These are phyloP conservation scores for Saccharomyces jurei DNA, from an alignment of 805 yeast genomes.

Conservation along the genomic window DNA sequence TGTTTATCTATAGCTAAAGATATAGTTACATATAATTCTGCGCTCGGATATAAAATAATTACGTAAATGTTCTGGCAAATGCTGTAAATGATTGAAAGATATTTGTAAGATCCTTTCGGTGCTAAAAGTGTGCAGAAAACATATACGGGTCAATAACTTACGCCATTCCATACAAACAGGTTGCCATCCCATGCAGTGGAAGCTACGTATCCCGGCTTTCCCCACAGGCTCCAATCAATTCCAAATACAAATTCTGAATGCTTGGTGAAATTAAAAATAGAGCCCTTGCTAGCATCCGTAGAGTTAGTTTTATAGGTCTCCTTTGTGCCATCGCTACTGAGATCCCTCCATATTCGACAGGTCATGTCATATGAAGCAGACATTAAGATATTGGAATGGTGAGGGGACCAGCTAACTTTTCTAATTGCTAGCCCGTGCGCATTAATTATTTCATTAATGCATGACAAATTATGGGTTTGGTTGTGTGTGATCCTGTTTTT, in stretches of 20 bases:
- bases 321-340: constrained; percentile 49
- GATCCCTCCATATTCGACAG: constrained; percentile 75
- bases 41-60: background rate
- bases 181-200: constrained; percentile 96
- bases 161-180: constrained; percentile 79
- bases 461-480: constrained; percentile 36
- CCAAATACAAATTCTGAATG: constrained; percentile 90
- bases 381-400: constrained; percentile 57
- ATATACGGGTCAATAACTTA: constrained; percentile 1
- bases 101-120: background rate
- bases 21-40: background rate
- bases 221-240: constrained; percentile 95
- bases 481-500: background rate
- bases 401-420: constrained; percentile 84
- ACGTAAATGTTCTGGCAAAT: background rate
- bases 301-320: constrained; percentile 38
- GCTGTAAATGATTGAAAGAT: background rate
- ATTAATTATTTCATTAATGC: constrained; percentile 75
- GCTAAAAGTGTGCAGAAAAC: background rate
- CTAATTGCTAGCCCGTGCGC: constrained; percentile 81
- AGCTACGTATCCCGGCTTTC: constrained; percentile 90
- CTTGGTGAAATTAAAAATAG: constrained; percentile 48
- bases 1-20: background rate
- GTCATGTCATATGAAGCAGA: constrained; percentile 91
- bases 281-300: constrained; percentile 41